phyloP scores from a whole-genome alignment of 1,139 yeast genomes.

The Martiniozyma asiatica region DNA sequence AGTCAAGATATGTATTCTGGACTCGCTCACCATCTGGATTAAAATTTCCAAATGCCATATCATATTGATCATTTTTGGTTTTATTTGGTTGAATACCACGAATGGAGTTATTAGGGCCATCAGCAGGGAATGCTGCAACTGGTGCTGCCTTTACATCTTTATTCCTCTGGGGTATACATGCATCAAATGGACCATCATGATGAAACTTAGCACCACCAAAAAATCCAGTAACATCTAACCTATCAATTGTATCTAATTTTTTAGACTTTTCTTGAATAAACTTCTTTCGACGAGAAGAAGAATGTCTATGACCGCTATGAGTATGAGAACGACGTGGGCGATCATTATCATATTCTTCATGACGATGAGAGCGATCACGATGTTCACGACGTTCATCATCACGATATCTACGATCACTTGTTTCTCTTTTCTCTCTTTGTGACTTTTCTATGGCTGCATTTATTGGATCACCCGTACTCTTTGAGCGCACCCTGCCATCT shows the following conservation, averaged over 20 bases:
- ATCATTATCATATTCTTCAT: constrained; percentile 6
- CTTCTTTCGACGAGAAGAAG: constrained; percentile 15
- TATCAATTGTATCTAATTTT: constrained; percentile 83
- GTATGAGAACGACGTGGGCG: constrained; percentile 10
- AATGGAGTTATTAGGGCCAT: constrained; percentile 86
- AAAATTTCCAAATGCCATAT: constrained; percentile 47
- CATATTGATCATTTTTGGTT: constrained; percentile 40
- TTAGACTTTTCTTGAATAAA: constrained; percentile 28
- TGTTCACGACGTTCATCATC: constrained; percentile 6
- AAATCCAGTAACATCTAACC: constrained; percentile 87
- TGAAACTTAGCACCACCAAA: constrained; percentile 93
- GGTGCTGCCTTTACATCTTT: constrained; percentile 76
- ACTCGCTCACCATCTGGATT: constrained; percentile 10
- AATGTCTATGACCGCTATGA: constrained; percentile 5
- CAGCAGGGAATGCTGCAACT: constrained; percentile 86
- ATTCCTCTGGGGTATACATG: constrained; percentile 94
- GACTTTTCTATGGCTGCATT: background rate
- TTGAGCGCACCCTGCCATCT: constrained; percentile 21
- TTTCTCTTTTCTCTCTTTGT: constrained; percentile 3
- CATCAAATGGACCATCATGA: constrained; percentile 98
- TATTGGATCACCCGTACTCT: constrained; percentile 18
- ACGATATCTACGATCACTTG: constrained; percentile 6
- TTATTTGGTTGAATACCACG: constrained; percentile 42
- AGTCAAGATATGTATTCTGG: constrained; percentile 3
- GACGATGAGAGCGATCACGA: constrained; percentile 1